Base-by-base conservation (phyloP, 2,329 filamentous ascomycete species). In the Lachnellula arida region DNA sequence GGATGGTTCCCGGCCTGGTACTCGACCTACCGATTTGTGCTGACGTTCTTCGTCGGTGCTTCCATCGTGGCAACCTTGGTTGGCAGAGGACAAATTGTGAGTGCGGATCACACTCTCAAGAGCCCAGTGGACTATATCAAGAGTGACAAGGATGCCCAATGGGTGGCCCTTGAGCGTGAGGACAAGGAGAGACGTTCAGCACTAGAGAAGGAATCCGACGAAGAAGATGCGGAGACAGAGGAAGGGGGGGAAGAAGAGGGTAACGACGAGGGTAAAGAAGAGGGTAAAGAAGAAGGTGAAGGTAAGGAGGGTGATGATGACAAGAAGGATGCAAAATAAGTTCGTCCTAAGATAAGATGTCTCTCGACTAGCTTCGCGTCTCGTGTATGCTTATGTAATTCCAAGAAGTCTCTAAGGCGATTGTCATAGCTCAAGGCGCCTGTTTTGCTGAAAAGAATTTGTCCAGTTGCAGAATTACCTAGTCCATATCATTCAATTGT, bases 1-100 rank as follows among this genome's bases (percentile, higher is more conserved):
- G 92, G 91, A 62, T 94, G 89, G 86, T 86, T 87, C 2, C 92
- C 92, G 23, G 70, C 78, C 39, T 97, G 92, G 92, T 97, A 96
- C 71, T 81, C 79, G 57, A 88, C 86, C 49, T 97, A 97, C 76
- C 89, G 93, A 35, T 97, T 96, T 73, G 86, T 96, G 8, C 79
- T 97, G 65, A 97, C 93, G 2, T 93, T 92, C 71, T 81, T 97
- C 58, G 92, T 96, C 28, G 92, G 93, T 40, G 78, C 83, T 44
- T 86, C 88, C 60, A 93, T 97, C 63, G 84, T 94, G 43, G 75
- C 90, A 64, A 93, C 84, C 60, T 76, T 97, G 63, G 81, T 97
- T 60, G 91, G 90, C 42, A 85, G 92, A 59, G 88, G 91, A 67
- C 87, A 92, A 75, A 69, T 70, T 43, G 53, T 64, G 19, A 53